Evolutionary conservation across 768 basidiomycete genomes (phyloP).

Genomic region (Suillus occidentalis): DNA sequence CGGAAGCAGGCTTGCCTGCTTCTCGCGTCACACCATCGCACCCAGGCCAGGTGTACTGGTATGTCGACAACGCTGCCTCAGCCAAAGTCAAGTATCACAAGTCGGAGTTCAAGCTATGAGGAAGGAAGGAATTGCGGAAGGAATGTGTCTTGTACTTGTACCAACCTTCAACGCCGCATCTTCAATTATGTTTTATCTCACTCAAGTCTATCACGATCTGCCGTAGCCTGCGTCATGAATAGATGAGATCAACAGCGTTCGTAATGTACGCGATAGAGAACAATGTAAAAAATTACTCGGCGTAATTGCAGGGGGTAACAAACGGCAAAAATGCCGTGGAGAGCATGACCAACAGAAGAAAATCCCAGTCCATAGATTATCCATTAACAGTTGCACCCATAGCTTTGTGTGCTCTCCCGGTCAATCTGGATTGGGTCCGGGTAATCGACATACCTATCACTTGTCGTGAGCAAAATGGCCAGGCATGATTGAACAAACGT

Average conservation of each 20-base stretch:
- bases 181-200: conserved; percentile 16
- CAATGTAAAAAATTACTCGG: conserved; percentile 36
- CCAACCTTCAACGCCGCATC: conserved; percentile 12
- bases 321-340: conserved; percentile 24
- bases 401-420: conserved; percentile 86
- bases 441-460: conserved; percentile 91
- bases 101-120: conserved; percentile 57
- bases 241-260: conserved; percentile 11
- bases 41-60: conserved; percentile 93
- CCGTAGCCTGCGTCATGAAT: conserved; percentile 23
- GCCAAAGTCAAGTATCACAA: conserved; percentile 57
- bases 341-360: conserved; percentile 24
- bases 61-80: conserved; percentile 85
- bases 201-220: neutral
- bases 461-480: conserved; percentile 13
- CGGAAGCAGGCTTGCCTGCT: conserved; percentile 78
- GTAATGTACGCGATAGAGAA: conserved; percentile 11
- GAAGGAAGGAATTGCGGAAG: neutral
- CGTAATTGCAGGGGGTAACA: conserved; percentile 34
- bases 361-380: conserved; percentile 31
- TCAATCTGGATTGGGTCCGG: conserved; percentile 98
- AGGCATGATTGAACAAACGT: conserved; percentile 29
- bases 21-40: conserved; percentile 74
- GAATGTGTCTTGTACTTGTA: conserved; percentile 28
- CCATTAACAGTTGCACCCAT: conserved; percentile 83